Evolutionary conservation across 2,329 filamentous ascomycete species (phyloP).

Genomic region (Talaromyces funiculosus): DNA sequence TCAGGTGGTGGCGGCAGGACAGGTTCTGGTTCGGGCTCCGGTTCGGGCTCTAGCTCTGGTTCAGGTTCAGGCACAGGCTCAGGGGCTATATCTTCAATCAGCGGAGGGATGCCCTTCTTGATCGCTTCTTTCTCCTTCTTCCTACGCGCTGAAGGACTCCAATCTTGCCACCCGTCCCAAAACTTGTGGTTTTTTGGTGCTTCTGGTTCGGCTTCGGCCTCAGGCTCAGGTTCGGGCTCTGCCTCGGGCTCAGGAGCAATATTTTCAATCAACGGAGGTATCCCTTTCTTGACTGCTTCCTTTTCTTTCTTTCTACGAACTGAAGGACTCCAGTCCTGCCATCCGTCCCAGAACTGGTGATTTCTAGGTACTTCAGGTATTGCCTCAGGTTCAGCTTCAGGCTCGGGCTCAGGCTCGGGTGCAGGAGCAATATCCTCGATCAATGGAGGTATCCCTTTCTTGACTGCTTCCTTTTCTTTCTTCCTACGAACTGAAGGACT

Average conservation of each 20-base stretch:
- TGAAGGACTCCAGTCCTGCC: conserved; percentile 8
- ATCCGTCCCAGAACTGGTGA: conserved; percentile 16
- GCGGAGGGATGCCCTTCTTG: conserved; percentile 9
- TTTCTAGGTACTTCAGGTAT: conserved; percentile 37
- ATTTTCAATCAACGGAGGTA: conserved; percentile 8
- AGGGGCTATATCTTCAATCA: conserved; percentile 15
- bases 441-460: conserved; percentile 10
- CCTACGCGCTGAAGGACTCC: not conserved
- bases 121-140: conserved; percentile 13
- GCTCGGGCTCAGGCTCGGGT: conserved; percentile 20
- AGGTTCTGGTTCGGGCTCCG: conserved; percentile 3
- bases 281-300: conserved; percentile 12
- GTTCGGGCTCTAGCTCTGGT: conserved; percentile 25
- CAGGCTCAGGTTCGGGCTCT: conserved; percentile 24
- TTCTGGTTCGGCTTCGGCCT: conserved; percentile 40
- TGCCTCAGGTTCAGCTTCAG: conserved; percentile 27
- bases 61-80: not conserved
- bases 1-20: not conserved
- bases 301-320: conserved; percentile 12
- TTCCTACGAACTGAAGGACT: conserved; percentile 6
- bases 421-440: conserved; percentile 10
- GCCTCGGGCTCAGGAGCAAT: conserved; percentile 23
- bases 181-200: conserved; percentile 10
- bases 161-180: conserved; percentile 9
- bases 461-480: conserved; percentile 10